Percentiles rank a stretch among this genome's conserved stretches.
Conservation (phyloP, 352 stramenopile genomes). For the Globisporangium nunn region DNA sequence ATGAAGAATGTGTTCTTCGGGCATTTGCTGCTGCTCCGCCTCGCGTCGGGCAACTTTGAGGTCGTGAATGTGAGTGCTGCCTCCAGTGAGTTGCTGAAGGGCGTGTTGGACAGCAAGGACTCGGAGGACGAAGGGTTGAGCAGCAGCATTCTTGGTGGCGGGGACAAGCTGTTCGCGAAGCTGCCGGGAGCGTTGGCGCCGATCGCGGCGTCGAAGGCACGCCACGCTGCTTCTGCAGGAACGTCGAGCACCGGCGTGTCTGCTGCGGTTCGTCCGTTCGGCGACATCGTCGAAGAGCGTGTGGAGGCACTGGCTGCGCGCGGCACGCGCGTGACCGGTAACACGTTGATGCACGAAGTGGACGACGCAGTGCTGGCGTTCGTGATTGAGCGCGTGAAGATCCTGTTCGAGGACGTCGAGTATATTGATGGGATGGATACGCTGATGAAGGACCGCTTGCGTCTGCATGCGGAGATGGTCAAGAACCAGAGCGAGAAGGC, state of each 20-base stretch:
- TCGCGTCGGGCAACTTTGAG: conserved; percentile 67
- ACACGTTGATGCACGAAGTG: conserved; percentile 52
- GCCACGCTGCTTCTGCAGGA: conserved; percentile 6
- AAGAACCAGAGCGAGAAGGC: conserved; percentile 43
- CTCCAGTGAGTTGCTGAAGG: conserved; percentile 64
- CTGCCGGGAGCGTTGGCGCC: conserved; percentile 49
- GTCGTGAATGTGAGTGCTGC: conserved; percentile 74
- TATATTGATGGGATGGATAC: conserved; percentile 72
- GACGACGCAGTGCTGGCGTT: conserved; percentile 69
- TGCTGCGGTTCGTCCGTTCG: conserved; percentile 34
- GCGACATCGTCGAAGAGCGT: conserved; percentile 59
- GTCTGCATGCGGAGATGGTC: conserved; percentile 55
- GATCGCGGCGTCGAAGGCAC: conserved; percentile 28
- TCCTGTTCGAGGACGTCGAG: conserved; percentile 50
- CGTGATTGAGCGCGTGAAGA: conserved; percentile 52
- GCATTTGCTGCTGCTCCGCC: conserved; percentile 63
- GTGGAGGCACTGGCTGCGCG: conserved; percentile 40
- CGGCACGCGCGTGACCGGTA: conserved; percentile 57
- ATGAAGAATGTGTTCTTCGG: conserved; percentile 75
- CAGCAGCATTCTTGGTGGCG: conserved; percentile 1
- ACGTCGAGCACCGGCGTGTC: conserved; percentile 10
- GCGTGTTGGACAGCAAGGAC: conserved; percentile 31
- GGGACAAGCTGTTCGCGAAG: conserved; percentile 22
- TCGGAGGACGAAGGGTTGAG: conserved; percentile 3
- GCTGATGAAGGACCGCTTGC: conserved; percentile 48